Conservation (phyloP, 352 stramenopile species). For the Phytophthora fragariaefolia region DNA sequence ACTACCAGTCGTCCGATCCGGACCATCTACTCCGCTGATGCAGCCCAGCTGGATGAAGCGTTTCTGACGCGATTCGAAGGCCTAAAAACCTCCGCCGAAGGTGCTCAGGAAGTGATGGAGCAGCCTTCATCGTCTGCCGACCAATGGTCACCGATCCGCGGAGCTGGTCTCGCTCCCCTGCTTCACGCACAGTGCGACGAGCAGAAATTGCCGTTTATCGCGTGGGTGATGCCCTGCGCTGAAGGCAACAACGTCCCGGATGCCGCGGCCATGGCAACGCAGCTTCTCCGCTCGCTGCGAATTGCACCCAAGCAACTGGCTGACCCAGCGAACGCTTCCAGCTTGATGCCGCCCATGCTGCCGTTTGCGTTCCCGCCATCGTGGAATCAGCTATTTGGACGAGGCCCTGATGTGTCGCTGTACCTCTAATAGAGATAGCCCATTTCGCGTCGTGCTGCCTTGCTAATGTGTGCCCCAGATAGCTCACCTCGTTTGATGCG, state of each 20-base stretch:
- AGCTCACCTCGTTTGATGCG: too few relatives aligned
- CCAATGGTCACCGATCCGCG: conserved; percentile 59
- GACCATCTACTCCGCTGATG: conserved; percentile 52
- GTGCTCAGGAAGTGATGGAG: conserved; percentile 12
- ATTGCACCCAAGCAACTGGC: conserved; percentile 20
- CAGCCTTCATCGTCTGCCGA: conserved; percentile 10
- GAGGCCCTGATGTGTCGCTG: conserved; percentile 56
- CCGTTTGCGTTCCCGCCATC: conserved; percentile 62
- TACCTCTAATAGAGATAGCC: conserved; percentile 53
- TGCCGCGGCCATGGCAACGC: conserved; percentile 57
- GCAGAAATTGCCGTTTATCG: conserved; percentile 50
- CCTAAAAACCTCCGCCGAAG: conserved; percentile 23
- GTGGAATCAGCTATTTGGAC: conserved; percentile 73
- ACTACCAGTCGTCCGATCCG: conserved; percentile 60
- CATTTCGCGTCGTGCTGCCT: conserved; percentile 3
- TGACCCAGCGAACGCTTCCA: conserved; percentile 23
- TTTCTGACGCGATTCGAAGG: conserved; percentile 53
- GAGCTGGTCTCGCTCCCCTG: conserved; percentile 64
- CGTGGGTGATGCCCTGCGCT: conserved; percentile 72
- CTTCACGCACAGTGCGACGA: conserved; percentile 49
- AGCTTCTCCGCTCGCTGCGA: conserved; percentile 55
- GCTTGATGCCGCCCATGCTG: conserved; percentile 21
- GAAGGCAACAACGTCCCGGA: conserved; percentile 87
- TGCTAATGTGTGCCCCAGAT: conserved; percentile 3
- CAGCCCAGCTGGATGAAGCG: conserved; percentile 34